Base-by-base conservation (phyloP, 1,139 yeast species). In the Candida anutae region DNA sequence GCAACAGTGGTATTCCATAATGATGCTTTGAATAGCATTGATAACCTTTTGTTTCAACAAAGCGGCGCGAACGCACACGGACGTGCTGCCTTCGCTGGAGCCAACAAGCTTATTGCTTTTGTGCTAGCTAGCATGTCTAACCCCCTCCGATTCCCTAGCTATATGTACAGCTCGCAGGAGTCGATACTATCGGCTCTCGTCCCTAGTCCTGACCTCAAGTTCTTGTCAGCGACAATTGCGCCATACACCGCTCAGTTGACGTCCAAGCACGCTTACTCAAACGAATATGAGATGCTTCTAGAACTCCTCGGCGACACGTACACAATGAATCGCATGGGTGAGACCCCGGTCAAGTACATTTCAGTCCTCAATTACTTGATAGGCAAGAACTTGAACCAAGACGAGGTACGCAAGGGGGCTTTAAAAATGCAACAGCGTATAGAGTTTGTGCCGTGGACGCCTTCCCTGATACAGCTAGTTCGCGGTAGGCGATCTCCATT, bases 161-260 rank as follows among this genome's bases (percentile, higher is more conserved):
- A 87, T 53, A 77, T 87, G 73, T 90, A 83, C 62, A 82, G 82
- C 43, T 87, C 94, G 12, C 60, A 82, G 40, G 85, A 88, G 26
- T 79, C 94, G 28, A 77, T 90, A 12, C 57, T 87, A 33, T 79
- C 96, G 1, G 75, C 93, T 1, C 57, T 93, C 37, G 73, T 90
- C 3, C 96, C 97, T 1, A 78, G 88, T 0, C 95, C 97, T 1
- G 85, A 84, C 29, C 64, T 88, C 40, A 95, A 90, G 53, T 93
- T 90, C 46, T 58, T 90, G 16, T 73, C 81, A 23, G 81, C 96
- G 4, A 75, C 95, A 30, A 82, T 83, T 43, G 85, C 96, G 0
- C 97, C 98, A 2, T 85, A 81, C 50, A 75, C 85, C 1, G 54
- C 53, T 12, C 64, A 67, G 24, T 39, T 48, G 16, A 22, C 25